Conservation (phyloP, 495 filamentous ascomycete species). For the Podospora pseudopauciseta region DNA sequence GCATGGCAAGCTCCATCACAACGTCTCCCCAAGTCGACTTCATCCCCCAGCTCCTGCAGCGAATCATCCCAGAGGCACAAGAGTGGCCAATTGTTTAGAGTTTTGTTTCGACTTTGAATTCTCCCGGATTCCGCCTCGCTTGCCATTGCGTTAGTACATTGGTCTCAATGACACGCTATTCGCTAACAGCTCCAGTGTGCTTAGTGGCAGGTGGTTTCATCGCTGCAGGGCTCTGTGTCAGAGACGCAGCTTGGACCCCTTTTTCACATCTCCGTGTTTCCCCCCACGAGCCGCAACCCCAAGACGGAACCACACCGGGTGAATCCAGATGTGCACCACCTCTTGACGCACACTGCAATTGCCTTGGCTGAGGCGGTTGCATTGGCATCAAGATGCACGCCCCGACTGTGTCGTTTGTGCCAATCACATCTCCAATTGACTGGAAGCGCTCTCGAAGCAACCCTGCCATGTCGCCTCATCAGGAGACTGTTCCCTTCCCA, state of each 20-base stretch:
- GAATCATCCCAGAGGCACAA: not conserved
- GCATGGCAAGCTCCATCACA: not conserved
- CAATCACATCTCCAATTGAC: not conserved
- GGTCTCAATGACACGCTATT: not conserved
- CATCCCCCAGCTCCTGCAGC: not conserved
- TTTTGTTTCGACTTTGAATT: conserved; percentile 18
- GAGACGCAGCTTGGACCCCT: conserved; percentile 21
- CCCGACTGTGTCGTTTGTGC: not conserved
- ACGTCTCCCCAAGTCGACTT: not conserved
- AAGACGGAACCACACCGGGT: conserved; percentile 27
- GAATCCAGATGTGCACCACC: conserved; percentile 13
- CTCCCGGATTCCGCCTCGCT: conserved; percentile 10
- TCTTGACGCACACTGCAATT: conserved; percentile 16
- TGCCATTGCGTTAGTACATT: conserved; percentile 11
- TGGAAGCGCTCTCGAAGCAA: not conserved
- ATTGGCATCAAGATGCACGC: not conserved
- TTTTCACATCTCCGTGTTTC: conserved; percentile 11
- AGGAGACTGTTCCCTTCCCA: conserved; percentile 14
- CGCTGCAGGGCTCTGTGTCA: conserved; percentile 25
- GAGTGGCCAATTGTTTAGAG: not conserved
- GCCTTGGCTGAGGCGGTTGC: not conserved
- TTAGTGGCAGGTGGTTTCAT: conserved; percentile 23
- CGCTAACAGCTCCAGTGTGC: conserved; percentile 16
- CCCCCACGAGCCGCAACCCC: conserved; percentile 12
- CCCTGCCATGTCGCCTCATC: conserved; percentile 9